Evolutionary conservation across 2,329 filamentous ascomycete species (phyloP).

Genomic region (Neopestalotiopsis clavispora): DNA sequence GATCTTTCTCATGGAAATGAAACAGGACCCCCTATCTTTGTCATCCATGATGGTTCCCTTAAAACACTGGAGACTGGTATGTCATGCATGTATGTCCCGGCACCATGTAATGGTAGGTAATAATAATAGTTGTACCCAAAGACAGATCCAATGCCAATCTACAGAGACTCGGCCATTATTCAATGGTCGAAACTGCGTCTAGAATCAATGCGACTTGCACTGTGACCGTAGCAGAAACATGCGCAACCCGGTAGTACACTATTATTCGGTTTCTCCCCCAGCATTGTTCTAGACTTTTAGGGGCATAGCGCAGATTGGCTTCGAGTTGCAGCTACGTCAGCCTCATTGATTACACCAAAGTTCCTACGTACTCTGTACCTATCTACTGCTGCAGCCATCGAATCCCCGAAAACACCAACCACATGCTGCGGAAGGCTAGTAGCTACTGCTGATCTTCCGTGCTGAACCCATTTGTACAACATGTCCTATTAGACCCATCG

Average conservation of each 20-base stretch:
- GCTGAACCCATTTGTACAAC: slow-evolving; percentile 14
- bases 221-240: not conserved
- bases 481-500: slow-evolving; percentile 21
- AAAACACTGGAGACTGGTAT: not conserved
- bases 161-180: too few relatives aligned
- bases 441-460: not conserved
- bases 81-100: not conserved
- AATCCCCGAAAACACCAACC: not conserved
- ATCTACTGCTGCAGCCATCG: not conserved
- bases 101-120: too few relatives aligned
- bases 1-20: slow-evolving; percentile 1
- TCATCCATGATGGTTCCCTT: not conserved
- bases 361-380: not conserved
- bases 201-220: not conserved
- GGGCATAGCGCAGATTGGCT: not conserved
- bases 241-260: not conserved
- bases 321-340: slow-evolving; percentile 17
- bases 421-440: slow-evolving; percentile 8
- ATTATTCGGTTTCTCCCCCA: not conserved
- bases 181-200: not conserved
- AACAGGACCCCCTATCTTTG: not conserved
- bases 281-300: not conserved
- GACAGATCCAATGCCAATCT: too few relatives aligned
- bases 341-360: slow-evolving; percentile 15
- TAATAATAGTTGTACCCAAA: too few relatives aligned